Base-by-base conservation (phyloP, 805 yeast species). In the Ogataea degrootiae region DNA sequence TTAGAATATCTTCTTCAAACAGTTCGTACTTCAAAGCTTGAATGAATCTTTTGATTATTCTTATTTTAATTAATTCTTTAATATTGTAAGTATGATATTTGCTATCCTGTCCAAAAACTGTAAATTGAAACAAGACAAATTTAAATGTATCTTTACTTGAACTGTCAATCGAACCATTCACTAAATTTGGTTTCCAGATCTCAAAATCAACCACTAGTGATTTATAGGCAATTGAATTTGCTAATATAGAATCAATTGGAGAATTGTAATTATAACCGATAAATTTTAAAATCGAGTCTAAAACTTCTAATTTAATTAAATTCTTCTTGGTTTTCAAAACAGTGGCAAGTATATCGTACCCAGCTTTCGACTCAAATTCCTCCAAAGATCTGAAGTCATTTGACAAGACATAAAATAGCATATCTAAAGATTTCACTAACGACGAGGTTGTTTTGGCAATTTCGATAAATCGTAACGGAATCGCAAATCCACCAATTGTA, bases 171-270 rank as follows among this genome's bases (percentile, higher is more conserved):
- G 44, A 45, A 1, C 53, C 49, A n/a, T 54, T 51, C 5, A 49
- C 54, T 4, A 44, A 26, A 2, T 23, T 22, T 15, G 65, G 66
- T 46, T 71, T 70, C 79, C 87, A 83, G 19, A 79, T 67, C 46
- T 80, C 85, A 51, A 85, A 73, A 51, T 87, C 90, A 17, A 82
- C 71, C 36, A 86, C 71, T 39, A 88, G 60, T 1, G 71, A 64
- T 34, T 78, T 72, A 58, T 84, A 89, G 0, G 84, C 85, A 2
- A 65, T 49, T 0, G 76, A 71, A 53, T 85, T 82, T 7, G 69
- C 66, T 1, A 88, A 69, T 2, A 83, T 60, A 0, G 92, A 82
- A 7, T 80, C 79, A 34, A 68, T 64, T 0, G 85, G 80, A 34
- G 76, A 67, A 1, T 57, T 48, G 34, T 68, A 69, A 52, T 80